Conservation (phyloP, 331 rosid species). For the Malus hybrid region DNA sequence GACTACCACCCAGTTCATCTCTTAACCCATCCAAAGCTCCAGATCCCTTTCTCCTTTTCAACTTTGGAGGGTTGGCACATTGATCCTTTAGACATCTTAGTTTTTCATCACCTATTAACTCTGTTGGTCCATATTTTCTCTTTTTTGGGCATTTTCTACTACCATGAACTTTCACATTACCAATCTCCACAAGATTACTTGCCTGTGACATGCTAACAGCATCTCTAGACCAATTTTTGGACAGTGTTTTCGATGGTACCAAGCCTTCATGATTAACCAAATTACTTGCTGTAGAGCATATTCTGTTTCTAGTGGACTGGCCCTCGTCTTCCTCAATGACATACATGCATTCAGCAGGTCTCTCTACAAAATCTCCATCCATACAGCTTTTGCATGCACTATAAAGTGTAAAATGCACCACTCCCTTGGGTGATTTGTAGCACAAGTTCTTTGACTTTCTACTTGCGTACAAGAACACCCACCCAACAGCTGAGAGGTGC, state of each 20-base stretch:
- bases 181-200: not conserved
- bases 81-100: slow-evolving; percentile 12
- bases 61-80: slow-evolving; percentile 16
- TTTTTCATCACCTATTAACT: slow-evolving; percentile 12
- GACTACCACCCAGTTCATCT: slow-evolving; percentile 1
- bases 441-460: not conserved
- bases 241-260: slow-evolving; percentile 2
- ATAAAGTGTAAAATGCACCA: slow-evolving; percentile 22
- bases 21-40: not conserved
- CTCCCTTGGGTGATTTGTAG: slow-evolving; percentile 46
- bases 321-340: slow-evolving; percentile 15
- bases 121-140: slow-evolving; percentile 4
- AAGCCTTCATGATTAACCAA: slow-evolving; percentile 1
- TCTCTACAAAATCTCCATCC: slow-evolving; percentile 16
- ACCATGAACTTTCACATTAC: no score
- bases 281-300: slow-evolving; percentile 1
- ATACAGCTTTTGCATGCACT: slow-evolving; percentile 45
- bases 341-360: slow-evolving; percentile 9
- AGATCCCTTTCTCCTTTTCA: slow-evolving; percentile 15
- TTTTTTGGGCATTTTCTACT: not conserved
- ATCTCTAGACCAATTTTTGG: slow-evolving; percentile 6
- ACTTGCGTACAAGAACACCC: not conserved
- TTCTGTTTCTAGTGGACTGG: slow-evolving; percentile 8
- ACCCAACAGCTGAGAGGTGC: slow-evolving; percentile 1
- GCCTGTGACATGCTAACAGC: not conserved